phyloP scores from a whole-genome alignment of 208 protist species.

The Leishmania aethiopica region DNA sequence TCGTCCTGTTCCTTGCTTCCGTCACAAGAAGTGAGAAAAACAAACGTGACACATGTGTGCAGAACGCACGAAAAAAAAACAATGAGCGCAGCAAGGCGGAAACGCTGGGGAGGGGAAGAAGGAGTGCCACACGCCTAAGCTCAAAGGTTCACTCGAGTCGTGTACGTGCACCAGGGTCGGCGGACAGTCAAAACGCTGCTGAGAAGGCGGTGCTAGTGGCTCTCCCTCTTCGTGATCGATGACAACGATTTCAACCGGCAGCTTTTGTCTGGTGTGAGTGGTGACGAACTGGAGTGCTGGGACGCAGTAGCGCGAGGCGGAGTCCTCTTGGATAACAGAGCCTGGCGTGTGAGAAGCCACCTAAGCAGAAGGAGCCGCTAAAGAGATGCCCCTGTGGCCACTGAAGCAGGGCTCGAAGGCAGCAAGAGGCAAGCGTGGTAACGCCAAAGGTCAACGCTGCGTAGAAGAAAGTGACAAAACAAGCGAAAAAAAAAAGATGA shows the following conservation, averaged over 20 bases:
- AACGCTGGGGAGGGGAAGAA: not conserved
- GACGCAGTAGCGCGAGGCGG: not conserved
- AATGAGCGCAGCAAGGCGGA: not conserved
- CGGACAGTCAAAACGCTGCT: not conserved
- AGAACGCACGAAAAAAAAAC: not conserved
- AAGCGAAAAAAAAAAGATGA: not conserved
- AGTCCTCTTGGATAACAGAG: not conserved
- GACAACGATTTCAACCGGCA: too few species aligned
- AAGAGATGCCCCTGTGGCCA: not conserved
- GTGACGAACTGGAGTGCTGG: not conserved
- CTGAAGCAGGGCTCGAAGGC: not conserved
- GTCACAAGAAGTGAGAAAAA: not conserved
- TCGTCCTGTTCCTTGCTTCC: too few species aligned
- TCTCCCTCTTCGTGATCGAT: not conserved
- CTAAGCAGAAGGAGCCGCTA: not conserved
- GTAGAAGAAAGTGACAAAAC: not conserved
- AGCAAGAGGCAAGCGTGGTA: not conserved
- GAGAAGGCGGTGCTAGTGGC: not conserved
- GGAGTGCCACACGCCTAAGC: not conserved
- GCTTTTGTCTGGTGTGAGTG: not conserved
- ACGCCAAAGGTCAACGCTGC: not conserved
- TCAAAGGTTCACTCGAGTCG: not conserved
- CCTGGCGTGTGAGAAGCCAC: not conserved
- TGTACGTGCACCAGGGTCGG: not conserved
- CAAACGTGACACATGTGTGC: not conserved